Base-by-base conservation (phyloP, 2,329 filamentous ascomycete genomes). In the Teratosphaeria pseudoeucalypti region DNA sequence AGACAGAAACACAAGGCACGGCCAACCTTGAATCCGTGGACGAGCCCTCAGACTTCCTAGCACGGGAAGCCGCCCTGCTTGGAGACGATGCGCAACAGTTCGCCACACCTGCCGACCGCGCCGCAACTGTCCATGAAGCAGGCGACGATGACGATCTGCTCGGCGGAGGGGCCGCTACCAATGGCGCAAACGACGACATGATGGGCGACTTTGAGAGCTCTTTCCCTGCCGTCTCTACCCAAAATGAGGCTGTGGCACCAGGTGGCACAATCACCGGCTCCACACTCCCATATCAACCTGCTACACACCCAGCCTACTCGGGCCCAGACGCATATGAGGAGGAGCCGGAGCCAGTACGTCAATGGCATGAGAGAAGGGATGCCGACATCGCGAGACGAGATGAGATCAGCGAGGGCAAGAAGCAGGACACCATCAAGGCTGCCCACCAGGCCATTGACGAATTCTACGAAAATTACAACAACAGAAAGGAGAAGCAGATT, bases 401-500 rank as follows among this genome's bases (percentile, higher is more conserved):
- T 65, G 86, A 95, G 74, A 85, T 92, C 66, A 92, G 92, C 58
- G 84, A 85, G 52, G 81, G 85, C 65, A 90, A 92, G 77, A 94
- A 94, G 73, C 83, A 85, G 63, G 86, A 92, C 73, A 96, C 91
- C 1, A 79, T 96, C 72, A 85, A 90, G 73, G 90, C 94, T 67
- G 94, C 94, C 11, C 90, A 91, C 72, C 84, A 92, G 73, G 94
- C 95, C 74, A 95, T 99, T 65, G 94, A 99, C 74, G 94, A 96
- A 74, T 99, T 97, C 78, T 99, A 99, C 81, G 92, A 96, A 72
- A 96, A 96, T 77, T 99, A 99, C 81, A 97, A 97, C 80, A 86
- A 88, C 75, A 96, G 96, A 79, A 92, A 94, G 75, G 94, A 99
- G 74, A 97, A 97, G 82, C 85, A 84, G 61, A 87, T 96, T 66